Evolutionary conservation across 176 grass and related monocot genomes (phyloP).

Genomic region (Raddia guianensis): DNA sequence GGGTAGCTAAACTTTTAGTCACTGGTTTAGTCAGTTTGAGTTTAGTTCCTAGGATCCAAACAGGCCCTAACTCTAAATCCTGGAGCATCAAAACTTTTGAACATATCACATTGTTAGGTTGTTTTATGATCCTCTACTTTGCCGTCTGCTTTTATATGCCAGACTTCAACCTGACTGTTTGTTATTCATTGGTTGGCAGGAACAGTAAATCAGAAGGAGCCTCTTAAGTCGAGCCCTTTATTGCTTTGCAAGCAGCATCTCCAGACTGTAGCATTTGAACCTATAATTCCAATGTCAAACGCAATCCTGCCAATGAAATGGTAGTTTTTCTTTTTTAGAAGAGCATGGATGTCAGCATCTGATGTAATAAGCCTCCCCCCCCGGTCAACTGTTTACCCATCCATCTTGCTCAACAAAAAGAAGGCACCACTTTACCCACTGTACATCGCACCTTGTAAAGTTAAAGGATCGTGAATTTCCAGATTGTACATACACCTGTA

Average conservation of each 20-base stretch:
- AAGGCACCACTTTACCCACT: not conserved
- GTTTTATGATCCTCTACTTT: slow-evolving; percentile 31
- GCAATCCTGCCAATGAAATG: slow-evolving; percentile 5
- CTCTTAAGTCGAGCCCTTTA: slow-evolving; percentile 34
- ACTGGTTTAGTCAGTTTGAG: too few relatives aligned
- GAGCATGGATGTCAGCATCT: slow-evolving; percentile 22
- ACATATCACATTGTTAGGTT: not conserved
- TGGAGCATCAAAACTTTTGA: not conserved
- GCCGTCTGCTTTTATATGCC: not conserved
- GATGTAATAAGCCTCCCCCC: slow-evolving; percentile 13
- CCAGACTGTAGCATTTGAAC: not conserved
- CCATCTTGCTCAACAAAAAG: slow-evolving; percentile 3
- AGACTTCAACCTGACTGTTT: slow-evolving; percentile 25
- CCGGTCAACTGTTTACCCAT: slow-evolving; percentile 4
- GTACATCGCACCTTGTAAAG: slow-evolving; percentile 37
- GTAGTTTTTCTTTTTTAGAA: not conserved
- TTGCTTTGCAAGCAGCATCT: slow-evolving; percentile 12
- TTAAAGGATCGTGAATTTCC: slow-evolving; percentile 21
- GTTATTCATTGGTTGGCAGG: slow-evolving; percentile 36
- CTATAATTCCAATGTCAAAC: not conserved
- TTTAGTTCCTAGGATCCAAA: too few relatives aligned
- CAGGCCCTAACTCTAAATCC: not conserved
- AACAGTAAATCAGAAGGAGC: slow-evolving; percentile 40
- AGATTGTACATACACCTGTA: slow-evolving; percentile 42
- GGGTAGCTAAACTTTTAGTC: too few relatives aligned